Evolutionary conservation across 139 green algal species (phyloP).

Genomic region (Chlorella sp.): DNA sequence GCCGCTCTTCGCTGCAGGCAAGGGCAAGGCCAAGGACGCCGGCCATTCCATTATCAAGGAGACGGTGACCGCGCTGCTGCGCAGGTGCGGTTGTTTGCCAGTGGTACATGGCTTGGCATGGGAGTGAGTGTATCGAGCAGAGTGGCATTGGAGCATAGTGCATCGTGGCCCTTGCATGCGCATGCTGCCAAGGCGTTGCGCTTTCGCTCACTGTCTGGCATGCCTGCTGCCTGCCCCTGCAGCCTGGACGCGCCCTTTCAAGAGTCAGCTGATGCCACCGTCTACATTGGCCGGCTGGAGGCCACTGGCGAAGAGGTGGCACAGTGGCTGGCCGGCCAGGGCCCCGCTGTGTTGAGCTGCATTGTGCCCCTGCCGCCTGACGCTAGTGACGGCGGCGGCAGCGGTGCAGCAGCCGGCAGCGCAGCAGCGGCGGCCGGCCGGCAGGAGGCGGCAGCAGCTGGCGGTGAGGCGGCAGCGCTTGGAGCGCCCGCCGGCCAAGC

Average conservation of each 20-base stretch:
- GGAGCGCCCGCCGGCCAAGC: not conserved
- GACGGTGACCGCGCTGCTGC: slow-evolving; percentile 30
- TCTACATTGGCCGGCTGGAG: slow-evolving; percentile 63
- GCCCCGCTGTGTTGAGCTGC: not conserved
- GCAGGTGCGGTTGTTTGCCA: not conserved
- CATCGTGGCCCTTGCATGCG: too few species aligned
- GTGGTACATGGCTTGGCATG: too few species aligned
- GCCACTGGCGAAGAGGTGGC: slow-evolving; percentile 50
- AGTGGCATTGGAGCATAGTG: too few species aligned
- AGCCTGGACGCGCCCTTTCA: slow-evolving; percentile 25
- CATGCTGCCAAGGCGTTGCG: too few species aligned
- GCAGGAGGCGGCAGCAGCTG: not conserved
- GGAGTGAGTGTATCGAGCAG: too few species aligned
- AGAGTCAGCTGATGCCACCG: slow-evolving; percentile 26
- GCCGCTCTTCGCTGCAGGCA: not conserved
- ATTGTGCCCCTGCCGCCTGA: not conserved
- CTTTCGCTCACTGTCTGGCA: too few species aligned
- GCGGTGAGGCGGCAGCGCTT: not conserved
- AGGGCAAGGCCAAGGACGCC: slow-evolving; percentile 17
- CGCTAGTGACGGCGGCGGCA: not conserved
- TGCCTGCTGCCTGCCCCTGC: too few species aligned
- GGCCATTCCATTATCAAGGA: slow-evolving; percentile 22
- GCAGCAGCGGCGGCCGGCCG: not conserved
- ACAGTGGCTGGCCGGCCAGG: slow-evolving; percentile 59
- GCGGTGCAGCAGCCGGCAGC: not conserved